These are phyloP conservation scores for Agrocybe praecox DNA, from an alignment of 768 basidiomycete species.

Conservation along the genomic window DNA sequence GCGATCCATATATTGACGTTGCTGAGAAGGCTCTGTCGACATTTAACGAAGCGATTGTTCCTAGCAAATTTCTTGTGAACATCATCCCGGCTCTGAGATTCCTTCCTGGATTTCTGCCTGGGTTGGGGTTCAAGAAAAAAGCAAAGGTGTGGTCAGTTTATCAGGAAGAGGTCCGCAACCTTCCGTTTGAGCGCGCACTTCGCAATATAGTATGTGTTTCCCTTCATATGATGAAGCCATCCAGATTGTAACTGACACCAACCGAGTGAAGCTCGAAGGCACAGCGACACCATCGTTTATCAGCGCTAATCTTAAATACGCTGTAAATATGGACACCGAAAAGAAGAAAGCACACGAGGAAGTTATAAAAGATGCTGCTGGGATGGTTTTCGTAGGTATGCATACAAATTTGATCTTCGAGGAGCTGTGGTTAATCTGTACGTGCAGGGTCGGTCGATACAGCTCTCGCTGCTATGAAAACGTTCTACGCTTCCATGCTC, in stretches of 20 bases:
- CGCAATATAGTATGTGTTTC: constrained; percentile 20
- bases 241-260: not conserved
- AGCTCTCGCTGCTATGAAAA: not conserved
- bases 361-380: not conserved
- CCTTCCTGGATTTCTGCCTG: constrained; percentile 62
- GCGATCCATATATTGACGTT: constrained; percentile 45
- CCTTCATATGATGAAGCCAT: not conserved
- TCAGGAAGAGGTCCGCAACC: constrained; percentile 34
- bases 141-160: constrained; percentile 44
- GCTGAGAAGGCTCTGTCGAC: constrained; percentile 38
- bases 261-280: not conserved
- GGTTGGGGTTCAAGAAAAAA: constrained; percentile 56
- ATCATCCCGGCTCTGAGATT: constrained; percentile 37
- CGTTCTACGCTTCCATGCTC: not conserved
- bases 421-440: not conserved
- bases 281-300: not conserved
- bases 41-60: constrained; percentile 31
- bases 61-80: constrained; percentile 49
- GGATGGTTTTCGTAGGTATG: not conserved
- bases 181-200: constrained; percentile 31
- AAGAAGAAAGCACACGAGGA: not conserved
- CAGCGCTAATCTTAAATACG: not conserved
- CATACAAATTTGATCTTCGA: not conserved
- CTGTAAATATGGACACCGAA: not conserved
- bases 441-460: not conserved